phyloP scores from a whole-genome alignment of 306 rosid species.

The Mucuna pruriens region DNA sequence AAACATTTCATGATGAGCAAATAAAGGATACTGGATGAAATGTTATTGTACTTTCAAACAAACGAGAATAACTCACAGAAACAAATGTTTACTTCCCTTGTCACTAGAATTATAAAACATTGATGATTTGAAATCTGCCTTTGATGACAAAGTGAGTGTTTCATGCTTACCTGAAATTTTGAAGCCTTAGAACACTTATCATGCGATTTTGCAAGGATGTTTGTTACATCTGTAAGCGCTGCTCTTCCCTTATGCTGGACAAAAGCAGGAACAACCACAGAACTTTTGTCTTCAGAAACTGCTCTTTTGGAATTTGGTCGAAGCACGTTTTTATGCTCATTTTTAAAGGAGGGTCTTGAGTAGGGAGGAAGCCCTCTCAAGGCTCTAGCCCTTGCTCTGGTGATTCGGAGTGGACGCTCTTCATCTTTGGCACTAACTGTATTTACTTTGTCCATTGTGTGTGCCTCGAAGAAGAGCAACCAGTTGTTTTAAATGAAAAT shows the following conservation, averaged over 20 bases:
- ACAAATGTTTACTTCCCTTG: not conserved
- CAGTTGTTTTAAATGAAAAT: slow-evolving; percentile 37
- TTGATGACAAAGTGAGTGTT: not conserved
- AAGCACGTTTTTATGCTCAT: slow-evolving; percentile 47
- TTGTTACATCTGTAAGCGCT: slow-evolving; percentile 73
- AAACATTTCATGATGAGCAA: not conserved
- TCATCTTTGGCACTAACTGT: slow-evolving; percentile 53
- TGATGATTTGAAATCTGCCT: slow-evolving; percentile 18
- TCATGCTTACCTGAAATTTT: slow-evolving; percentile 55
- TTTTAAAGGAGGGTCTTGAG: slow-evolving; percentile 49
- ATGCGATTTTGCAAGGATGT: slow-evolving; percentile 36
- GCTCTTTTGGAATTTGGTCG: slow-evolving; percentile 50
- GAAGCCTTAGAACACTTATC: slow-evolving; percentile 32
- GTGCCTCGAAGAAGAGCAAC: slow-evolving; percentile 62
- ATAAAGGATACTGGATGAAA: not conserved
- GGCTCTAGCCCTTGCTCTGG: slow-evolving; percentile 81
- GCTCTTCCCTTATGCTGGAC: slow-evolving; percentile 70
- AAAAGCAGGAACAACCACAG: slow-evolving; percentile 43
- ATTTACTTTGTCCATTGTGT: slow-evolving; percentile 63
- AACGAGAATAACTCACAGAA: not conserved
- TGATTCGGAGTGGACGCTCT: slow-evolving; percentile 62
- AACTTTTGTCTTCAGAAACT: slow-evolving; percentile 53
- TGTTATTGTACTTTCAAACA: not conserved
- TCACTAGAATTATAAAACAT: not conserved
- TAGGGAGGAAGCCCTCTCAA: slow-evolving; percentile 50